Evolutionary conservation across 2,329 filamentous ascomycete genomes (phyloP).

Genomic region (Colletotrichum musicola): DNA sequence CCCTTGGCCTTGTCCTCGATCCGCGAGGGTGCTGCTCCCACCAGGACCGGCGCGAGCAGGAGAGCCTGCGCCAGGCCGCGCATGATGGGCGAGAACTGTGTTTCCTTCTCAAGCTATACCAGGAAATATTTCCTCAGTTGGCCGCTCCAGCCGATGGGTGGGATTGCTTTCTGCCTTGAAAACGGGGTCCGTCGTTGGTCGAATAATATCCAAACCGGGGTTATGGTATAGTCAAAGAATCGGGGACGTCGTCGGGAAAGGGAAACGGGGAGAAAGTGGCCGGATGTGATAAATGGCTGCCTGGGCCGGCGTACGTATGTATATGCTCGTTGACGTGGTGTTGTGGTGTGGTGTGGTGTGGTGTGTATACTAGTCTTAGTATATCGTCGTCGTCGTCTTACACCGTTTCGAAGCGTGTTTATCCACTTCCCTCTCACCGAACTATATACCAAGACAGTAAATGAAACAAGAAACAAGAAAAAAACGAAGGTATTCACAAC

Average conservation of each 20-base stretch:
- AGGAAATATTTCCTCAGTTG: too few species aligned
- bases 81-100: conserved; percentile 22
- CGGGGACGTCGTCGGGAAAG: not conserved
- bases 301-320: conserved; percentile 20
- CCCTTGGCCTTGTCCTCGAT: conserved; percentile 23
- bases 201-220: too few species aligned
- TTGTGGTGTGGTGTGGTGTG: not conserved
- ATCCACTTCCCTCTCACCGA: not conserved
- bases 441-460: not conserved
- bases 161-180: conserved; percentile 13
- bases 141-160: not conserved
- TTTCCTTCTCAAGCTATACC: too few species aligned
- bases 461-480: not conserved
- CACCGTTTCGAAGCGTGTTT: not conserved
- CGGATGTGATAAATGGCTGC: conserved; percentile 22
- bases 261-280: not conserved
- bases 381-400: not conserved
- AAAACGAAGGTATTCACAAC: conserved; percentile 17
- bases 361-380: conserved; percentile 7
- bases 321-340: not conserved
- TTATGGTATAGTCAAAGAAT: not conserved
- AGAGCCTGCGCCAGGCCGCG: conserved; percentile 43
- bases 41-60: conserved; percentile 52
- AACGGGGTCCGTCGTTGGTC: not conserved
- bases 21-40: conserved; percentile 42